Conservation (phyloP, 768 basidiomycete species). For the Lactifluus volemus region DNA sequence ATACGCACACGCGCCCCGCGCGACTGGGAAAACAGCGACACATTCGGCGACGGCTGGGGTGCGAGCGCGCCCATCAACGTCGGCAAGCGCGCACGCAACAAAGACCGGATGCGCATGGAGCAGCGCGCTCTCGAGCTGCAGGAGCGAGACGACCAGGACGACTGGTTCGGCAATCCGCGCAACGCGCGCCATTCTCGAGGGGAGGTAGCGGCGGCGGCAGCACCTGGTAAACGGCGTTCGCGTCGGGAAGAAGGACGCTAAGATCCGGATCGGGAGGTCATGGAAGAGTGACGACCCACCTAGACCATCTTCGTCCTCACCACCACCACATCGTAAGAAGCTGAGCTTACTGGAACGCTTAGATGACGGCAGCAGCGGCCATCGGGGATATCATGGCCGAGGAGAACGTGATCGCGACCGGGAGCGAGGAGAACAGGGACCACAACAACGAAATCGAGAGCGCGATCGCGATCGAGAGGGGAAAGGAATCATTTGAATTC, state of each 20-base stretch:
- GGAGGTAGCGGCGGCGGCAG: slow-evolving; percentile 19
- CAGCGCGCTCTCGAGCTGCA: slow-evolving; percentile 37
- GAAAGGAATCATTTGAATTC: slow-evolving; percentile 2
- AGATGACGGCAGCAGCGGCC: background rate
- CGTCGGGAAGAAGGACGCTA: slow-evolving; percentile 11
- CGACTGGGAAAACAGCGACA: slow-evolving; percentile 35
- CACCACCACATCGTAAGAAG: background rate
- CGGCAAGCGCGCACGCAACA: slow-evolving; percentile 54
- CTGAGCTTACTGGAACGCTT: slow-evolving; percentile 11
- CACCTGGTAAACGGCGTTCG: slow-evolving; percentile 27
- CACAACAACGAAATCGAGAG: background rate
- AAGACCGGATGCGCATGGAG: slow-evolving; percentile 48
- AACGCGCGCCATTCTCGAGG: slow-evolving; percentile 24
- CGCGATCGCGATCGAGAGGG: background rate
- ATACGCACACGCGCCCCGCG: slow-evolving; percentile 27
- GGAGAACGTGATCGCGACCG: background rate
- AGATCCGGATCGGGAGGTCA: slow-evolving; percentile 22
- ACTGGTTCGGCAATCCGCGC: slow-evolving; percentile 52
- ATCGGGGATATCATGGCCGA: background rate
- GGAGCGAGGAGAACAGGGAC: background rate
- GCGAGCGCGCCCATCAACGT: slow-evolving; percentile 46
- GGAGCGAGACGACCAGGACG: slow-evolving; percentile 46
- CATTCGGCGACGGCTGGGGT: slow-evolving; percentile 39
- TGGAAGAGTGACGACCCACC: slow-evolving; percentile 9
- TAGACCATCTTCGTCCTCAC: background rate